Evolutionary conservation across 129 eudicot genomes (phyloP).

Genomic region (Flaveria robusta): DNA sequence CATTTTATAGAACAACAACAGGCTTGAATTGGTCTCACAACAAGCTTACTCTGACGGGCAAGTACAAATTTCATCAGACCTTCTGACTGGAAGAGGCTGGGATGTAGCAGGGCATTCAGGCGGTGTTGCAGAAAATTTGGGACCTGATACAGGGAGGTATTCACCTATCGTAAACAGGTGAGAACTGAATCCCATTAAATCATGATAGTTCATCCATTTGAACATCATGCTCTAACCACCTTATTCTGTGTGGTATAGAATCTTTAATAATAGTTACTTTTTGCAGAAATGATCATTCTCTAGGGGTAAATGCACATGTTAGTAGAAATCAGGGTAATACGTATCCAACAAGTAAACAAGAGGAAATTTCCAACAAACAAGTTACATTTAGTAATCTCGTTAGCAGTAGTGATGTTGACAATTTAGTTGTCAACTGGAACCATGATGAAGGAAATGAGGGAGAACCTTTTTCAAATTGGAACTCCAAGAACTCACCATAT

Average conservation of each 20-base stretch:
- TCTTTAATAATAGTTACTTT: neutral
- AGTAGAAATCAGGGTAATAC: constrained; percentile 38
- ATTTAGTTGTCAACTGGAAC: constrained; percentile 42
- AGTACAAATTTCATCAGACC: constrained; percentile 49
- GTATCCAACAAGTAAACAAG: constrained; percentile 40
- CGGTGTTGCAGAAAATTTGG: constrained; percentile 46
- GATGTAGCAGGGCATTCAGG: constrained; percentile 50
- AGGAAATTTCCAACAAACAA: constrained; percentile 53
- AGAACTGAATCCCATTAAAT: constrained; percentile 16
- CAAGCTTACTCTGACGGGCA: constrained; percentile 64
- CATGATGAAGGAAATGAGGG: constrained; percentile 42
- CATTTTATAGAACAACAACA: constrained; percentile 56
- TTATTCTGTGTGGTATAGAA: neutral
- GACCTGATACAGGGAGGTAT: constrained; percentile 55
- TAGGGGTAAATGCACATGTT: constrained; percentile 41
- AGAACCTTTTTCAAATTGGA: constrained; percentile 63
- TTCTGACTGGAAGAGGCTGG: constrained; percentile 56
- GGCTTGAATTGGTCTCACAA: constrained; percentile 83
- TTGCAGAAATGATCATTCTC: constrained; percentile 56
- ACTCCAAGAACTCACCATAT: constrained; percentile 48
- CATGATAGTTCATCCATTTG: neutral
- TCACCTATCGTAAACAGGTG: constrained; percentile 79
- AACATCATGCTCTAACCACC: neutral
- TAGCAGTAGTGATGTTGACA: constrained; percentile 50
- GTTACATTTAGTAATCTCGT: constrained; percentile 78